Evolutionary conservation across 805 yeast genomes (phyloP), one percentile per base, ranked within the genome.

Genomic region (Hanseniaspora nectarophila): DNA sequence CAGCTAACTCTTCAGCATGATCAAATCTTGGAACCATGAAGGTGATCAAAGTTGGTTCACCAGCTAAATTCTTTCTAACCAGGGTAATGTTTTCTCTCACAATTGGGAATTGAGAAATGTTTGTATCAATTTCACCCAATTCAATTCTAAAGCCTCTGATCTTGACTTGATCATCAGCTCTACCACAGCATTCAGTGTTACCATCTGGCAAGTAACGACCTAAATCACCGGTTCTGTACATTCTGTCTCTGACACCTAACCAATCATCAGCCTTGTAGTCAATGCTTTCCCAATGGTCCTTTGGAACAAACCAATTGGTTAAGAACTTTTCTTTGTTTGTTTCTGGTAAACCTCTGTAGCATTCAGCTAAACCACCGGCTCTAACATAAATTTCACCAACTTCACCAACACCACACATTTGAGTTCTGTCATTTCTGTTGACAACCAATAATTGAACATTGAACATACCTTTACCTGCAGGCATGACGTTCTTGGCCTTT

Each of bases 151-250:
- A 94, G 1, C 99, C 99, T 71, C 99, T 81, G 59, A 92, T 92
- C 68, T 92, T 92, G 56, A 92, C 96, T 68, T 92, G 99, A 65
- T 90, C 97, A 70, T 92, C 99, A 26, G 98, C 98, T 66, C 99
- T 80, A 55, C 99, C 99, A 65, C 95, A 84, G 67, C 97, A 90
- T 72, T 92, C 99, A 60, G 92, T 88, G 70, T 92, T 86, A 54
- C 98, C 99, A 63, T 89, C 96, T 6, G 97, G 97, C 54, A 89
- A 71, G 65, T 94, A 92, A 60, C 98, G 80, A 51, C 98, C 99
- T 58, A 92, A 73, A 68, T 92, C 99, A 59, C 99, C 99, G 42
- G 97, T 90, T 69, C 97, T 77, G 73, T 92, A 92, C 54, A 94
- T 70, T 62, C 99, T 77, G 67, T 94, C 99, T 63, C 98, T 78